Percentiles rank a stretch among this genome's conserved stretches.
These are phyloP conservation scores for Aspergillus candidus DNA, from an alignment of 2,329 filamentous ascomycete genomes.

Conservation along the genomic window DNA sequence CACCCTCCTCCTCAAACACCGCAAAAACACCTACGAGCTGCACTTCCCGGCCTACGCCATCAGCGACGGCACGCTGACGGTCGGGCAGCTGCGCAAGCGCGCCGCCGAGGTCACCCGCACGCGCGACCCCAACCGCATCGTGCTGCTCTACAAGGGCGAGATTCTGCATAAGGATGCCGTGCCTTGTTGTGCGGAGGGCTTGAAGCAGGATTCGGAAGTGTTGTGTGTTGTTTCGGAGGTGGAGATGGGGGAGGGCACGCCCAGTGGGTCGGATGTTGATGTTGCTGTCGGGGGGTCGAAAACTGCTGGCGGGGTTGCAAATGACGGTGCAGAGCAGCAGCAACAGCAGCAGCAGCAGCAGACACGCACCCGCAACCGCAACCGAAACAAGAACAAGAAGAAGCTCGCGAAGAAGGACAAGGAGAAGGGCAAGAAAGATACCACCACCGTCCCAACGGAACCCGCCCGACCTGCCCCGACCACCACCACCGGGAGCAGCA, in stretches of 20 bases:
- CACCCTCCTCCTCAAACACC: constrained; percentile 39
- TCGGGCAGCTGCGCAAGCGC: constrained; percentile 36
- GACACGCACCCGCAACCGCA: constrained; percentile 13
- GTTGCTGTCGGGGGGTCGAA: no score
- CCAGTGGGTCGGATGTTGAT: constrained; percentile 26
- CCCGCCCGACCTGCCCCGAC: constrained; percentile 18
- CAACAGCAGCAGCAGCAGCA: constrained; percentile 4
- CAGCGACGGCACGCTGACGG: constrained; percentile 39
- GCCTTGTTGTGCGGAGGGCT: constrained; percentile 37
- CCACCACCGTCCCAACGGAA: constrained; percentile 8
- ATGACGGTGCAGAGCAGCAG: constrained; percentile 11
- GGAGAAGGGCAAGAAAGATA: constrained; percentile 24
- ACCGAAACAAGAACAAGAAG: constrained; percentile 16
- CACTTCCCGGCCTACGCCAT: constrained; percentile 44
- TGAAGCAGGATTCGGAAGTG: constrained; percentile 46
- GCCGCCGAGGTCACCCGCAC: constrained; percentile 35
- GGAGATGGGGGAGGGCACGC: constrained; percentile 23
- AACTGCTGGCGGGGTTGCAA: no score
- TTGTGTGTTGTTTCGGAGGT: constrained; percentile 41
- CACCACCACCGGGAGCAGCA: constrained; percentile 10
- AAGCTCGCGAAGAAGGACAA: constrained; percentile 5
- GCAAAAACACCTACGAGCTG: constrained; percentile 36
- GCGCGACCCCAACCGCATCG: constrained; percentile 32
- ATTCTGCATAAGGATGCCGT: constrained; percentile 37
- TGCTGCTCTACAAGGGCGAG: constrained; percentile 44